A percentile compares a stretch with the other conserved stretches of the same genome.
phyloP scores from a whole-genome alignment of 495 filamentous ascomycete genomes.

The Penicillium fimorum region DNA sequence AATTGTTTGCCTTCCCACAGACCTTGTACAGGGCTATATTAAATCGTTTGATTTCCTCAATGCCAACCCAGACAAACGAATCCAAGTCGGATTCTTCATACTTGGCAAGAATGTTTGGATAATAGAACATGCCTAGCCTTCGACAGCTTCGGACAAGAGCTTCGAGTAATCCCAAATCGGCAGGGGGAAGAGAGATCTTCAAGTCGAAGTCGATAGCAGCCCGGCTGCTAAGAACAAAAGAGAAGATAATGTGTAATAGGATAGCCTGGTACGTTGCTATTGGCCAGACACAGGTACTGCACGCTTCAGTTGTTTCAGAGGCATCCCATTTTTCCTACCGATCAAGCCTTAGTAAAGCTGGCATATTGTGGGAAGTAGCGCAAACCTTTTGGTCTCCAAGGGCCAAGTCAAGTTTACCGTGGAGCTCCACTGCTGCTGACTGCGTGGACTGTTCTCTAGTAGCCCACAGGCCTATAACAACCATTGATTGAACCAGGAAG shows the following conservation, averaged over 20 bases:
- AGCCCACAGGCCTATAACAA: constrained; percentile 30
- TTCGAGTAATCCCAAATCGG: constrained; percentile 19
- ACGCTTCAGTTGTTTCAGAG: constrained; percentile 12
- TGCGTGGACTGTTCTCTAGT: constrained; percentile 5
- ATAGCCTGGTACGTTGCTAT: constrained; percentile 36
- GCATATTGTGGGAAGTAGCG: not conserved
- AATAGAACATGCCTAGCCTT: constrained; percentile 31
- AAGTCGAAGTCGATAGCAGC: constrained; percentile 18
- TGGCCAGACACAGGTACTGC: constrained; percentile 25
- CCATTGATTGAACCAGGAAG: constrained; percentile 30
- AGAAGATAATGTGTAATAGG: constrained; percentile 31
- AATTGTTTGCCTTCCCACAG: constrained; percentile 13
- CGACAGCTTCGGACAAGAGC: constrained; percentile 27
- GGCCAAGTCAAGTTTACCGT: constrained; percentile 21
- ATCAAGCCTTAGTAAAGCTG: constrained; percentile 8
- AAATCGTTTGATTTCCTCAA: constrained; percentile 36
- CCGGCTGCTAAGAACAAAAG: constrained; percentile 10
- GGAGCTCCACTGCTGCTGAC: constrained; percentile 25
- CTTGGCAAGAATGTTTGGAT: constrained; percentile 27
- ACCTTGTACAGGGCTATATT: constrained; percentile 28
- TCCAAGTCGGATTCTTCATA: constrained; percentile 12
- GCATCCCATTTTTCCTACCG: constrained; percentile 32
- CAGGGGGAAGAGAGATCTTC: constrained; percentile 13
- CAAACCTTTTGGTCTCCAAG: constrained; percentile 30
- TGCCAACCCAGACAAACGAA: constrained; percentile 24